Base-by-base conservation (phyloP, 805 yeast species). In the Clavispora fructus region DNA sequence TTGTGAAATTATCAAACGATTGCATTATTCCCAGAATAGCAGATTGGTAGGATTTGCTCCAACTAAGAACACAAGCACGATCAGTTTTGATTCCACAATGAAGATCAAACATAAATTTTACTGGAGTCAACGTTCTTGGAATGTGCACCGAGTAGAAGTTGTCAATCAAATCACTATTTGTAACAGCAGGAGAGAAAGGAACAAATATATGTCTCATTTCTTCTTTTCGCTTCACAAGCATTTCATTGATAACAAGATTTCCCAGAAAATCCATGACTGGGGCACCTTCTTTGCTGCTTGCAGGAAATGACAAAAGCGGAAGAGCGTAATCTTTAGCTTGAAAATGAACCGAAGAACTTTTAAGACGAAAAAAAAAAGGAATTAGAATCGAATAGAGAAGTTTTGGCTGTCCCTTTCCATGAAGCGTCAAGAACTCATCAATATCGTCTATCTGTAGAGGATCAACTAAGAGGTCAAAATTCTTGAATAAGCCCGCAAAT, bases 21-120 rank as follows among this genome's bases (percentile, higher is more conserved):
- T 60, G 45, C 47, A 60, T 55, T 1, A 81, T 77, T 25, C 83
- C 74, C 57, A 74, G 75, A 31, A 81, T 64, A 3, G 82, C 84
- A 0, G 87, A 80, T 51, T 74, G 84, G 40, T 80, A 67, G 0
- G 87, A 72, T 47, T 81, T 78, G 41, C 86, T 78, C 87, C 87
- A 83, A 13, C 82, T 74, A 4, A 83, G 64, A 39, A 73, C 64
- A 14, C 84, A 75, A 3, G 83, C 74, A 16, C 68, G 58, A 1
- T 63, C 59, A 0, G 85, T 74, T 25, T 61, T 61, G 11, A 82
- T 71, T 7, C 63, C 51, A 23, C 80, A 73, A 12, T 68, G 62
- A 47, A 81, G 54, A 52, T 82, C 79, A 28, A 78, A 64, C 60
- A 72, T 74, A 33, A 78, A 67, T 51, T 83, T 83, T 17, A 83